Base-by-base conservation (phyloP, 225 moss, liverwort and hornwort genomes). In the Neckera pumila region DNA sequence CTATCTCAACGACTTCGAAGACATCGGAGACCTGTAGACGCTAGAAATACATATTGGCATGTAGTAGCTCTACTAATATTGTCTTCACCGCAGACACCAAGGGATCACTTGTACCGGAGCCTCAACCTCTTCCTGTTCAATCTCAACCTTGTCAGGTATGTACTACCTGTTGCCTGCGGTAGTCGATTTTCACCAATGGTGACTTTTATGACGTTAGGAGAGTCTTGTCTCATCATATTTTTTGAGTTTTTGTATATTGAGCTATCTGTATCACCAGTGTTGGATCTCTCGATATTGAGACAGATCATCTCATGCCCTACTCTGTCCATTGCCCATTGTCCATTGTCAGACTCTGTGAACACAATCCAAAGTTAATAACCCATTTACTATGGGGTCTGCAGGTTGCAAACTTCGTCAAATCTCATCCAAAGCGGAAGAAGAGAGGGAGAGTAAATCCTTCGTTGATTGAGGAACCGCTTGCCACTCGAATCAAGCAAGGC, bases 401-500 rank as follows among this genome's bases (percentile, higher is more conserved):
- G 94, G 71, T 91, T 86, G 80, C 90, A 81, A 93, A 75, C 78
- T 90, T 89, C 62, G 83, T 90, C 59, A 94, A 93, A 84, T 85
- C 83, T 74, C 89, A 93, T 71, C 45, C 83, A 0, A 94, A 92
- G 90, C 88, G 87, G 54, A 94, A 90, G 82, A 94, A 91, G 81
- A 89, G 93, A 90, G 88, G 89, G 42, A 89, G 94, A 81, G n/a
- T 67, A 86, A 85, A 88, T 85, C 76, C 87, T 79, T 62, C 59
- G 34, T 70, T 87, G 74, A 56, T 51, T 42, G 94, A 93, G 85
- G 94, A 94, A 86, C 94, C 94, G 61, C 75, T 91, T 79, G 92
- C 93, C 79, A 88, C 87, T 82, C 89, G 92, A 87, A 65, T 93
- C 79, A 93, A 91, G 84, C 86, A 89, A 80, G 85, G 88, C 66